Evolutionary conservation across 2,329 filamentous ascomycete species (phyloP).

Genomic region (Hypoxylon sp.): DNA sequence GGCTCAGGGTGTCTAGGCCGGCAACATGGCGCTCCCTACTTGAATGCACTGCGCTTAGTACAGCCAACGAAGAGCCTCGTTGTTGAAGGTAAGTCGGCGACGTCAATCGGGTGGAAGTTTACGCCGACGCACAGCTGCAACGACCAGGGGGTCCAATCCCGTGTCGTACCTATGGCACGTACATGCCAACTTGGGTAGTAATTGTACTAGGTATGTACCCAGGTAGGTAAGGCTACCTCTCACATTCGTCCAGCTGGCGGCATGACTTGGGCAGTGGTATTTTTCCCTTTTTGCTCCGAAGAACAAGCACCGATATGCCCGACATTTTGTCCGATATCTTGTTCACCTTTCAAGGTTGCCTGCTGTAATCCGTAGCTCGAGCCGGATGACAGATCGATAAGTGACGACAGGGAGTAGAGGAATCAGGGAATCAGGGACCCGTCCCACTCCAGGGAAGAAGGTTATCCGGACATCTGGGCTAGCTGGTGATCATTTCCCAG

Average conservation of each 20-base stretch:
- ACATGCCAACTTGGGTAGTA: conserved; percentile 1
- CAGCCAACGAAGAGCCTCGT: conserved; percentile 33
- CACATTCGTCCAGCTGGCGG: conserved; percentile 16
- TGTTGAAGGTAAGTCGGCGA: conserved; percentile 38
- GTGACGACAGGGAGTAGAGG: conserved; percentile 39
- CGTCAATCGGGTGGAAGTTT: conserved; percentile 38
- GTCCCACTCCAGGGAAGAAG: conserved; percentile 45
- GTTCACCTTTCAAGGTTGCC: conserved; percentile 16
- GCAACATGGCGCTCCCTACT: conserved; percentile 15
- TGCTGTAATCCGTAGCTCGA: conserved; percentile 17
- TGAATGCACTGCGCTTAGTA: conserved; percentile 37
- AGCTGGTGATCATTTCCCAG: conserved; percentile 43
- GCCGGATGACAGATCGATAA: conserved; percentile 43
- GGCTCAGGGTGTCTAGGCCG: conserved; percentile 18
- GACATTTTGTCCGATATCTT: conserved; percentile 40
- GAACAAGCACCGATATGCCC: conserved; percentile 35
- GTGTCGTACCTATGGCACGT: conserved; percentile 26
- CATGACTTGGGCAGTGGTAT: conserved; percentile 20
- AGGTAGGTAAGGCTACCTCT: conserved; percentile 40
- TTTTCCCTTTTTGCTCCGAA: conserved; percentile 29
- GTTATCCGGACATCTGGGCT: conserved; percentile 50
- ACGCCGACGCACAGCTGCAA: conserved; percentile 41
- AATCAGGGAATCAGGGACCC: conserved; percentile 39
- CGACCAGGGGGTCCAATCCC: conserved; percentile 38
- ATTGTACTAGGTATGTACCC: conserved; percentile 2